Evolutionary conservation across 345 rosid species (phyloP).

Genomic region (Murraya koenigii): DNA sequence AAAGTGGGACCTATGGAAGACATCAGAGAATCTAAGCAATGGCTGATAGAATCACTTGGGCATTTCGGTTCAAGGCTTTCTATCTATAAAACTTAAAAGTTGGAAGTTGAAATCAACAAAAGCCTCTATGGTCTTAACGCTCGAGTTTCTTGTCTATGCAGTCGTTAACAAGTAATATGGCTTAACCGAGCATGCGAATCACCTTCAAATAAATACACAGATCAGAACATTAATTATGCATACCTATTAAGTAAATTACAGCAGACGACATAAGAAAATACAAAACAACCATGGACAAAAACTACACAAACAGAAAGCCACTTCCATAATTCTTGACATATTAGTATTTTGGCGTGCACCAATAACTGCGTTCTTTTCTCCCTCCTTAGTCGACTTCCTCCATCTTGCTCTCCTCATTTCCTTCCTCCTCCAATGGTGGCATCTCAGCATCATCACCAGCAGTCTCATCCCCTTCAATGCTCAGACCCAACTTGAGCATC

Average conservation of each 20-base stretch:
- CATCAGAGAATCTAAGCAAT: not conserved
- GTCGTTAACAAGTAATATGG: not conserved
- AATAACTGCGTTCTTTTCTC: no score
- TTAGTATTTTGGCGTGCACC: no score
- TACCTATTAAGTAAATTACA: no score
- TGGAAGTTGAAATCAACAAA: no score
- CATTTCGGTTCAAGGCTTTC: not conserved
- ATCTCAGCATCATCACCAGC: constrained; percentile 38
- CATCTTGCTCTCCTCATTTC: constrained; percentile 56
- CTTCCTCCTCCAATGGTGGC: constrained; percentile 47
- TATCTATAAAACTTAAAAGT: no score
- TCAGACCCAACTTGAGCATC: constrained; percentile 55
- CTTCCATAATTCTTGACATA: no score
- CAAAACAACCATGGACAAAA: not conserved
- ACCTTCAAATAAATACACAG: no score
- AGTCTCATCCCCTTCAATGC: constrained; percentile 42
- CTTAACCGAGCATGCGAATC: not conserved
- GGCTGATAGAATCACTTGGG: not conserved
- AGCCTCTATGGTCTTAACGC: no score
- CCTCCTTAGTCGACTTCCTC: constrained; percentile 46
- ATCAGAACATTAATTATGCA: not conserved
- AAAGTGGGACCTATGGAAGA: not conserved
- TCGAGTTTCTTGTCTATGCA: no score
- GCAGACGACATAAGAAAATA: no score
- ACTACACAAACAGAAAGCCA: not conserved